Base-by-base conservation (phyloP, 2,329 filamentous ascomycete genomes). In the Colletotrichum shisoi region DNA sequence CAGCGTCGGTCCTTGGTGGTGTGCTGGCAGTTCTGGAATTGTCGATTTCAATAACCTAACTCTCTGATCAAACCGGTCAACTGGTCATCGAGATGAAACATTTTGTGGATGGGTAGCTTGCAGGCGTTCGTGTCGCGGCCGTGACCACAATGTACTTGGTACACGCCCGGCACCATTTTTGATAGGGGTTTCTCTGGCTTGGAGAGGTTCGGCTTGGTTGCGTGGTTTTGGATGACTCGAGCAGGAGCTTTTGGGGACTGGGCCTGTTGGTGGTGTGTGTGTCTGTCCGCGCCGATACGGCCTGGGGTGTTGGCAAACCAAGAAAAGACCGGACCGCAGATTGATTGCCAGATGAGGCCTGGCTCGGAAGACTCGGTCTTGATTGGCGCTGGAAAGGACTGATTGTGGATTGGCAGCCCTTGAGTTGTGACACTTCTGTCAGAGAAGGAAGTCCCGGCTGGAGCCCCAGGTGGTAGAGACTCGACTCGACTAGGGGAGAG, bases 341-440 rank as follows among this genome's bases (percentile, higher is more conserved):
- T 68, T 68, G 62, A 62, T 65, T 68, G 62, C 52, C 57, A 52
- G 62, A 67, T 48, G 62, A 62, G 49, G 62, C 57, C 63, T 67
- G 62, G 66, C 42, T 61, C 46, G 52, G 57, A n/a, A 66, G 56
- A 9, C 48, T 52, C 39, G 51, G 51, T 34, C 40, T 34, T 67
- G 64, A 67, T 64, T 67, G 64, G 64, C 51, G 44, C 48, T 63
- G 40, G 42, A 51, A 58, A 11, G 48, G 54, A 39, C 46, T n/a
- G 51, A 3, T 8, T 27, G 64, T 67, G 64, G 64, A 60, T 59
- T 60, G 48, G 61, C 21, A 59, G 61, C 51, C 54, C 42, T 60
- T 56, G 61, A 24, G 34, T 51, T 67, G 60, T 59, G 48, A 67
- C 64, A 52, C 34, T 59, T 56, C 54, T 59, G 64, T 46, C 40